Evolutionary conservation across 257 asterid species (phyloP), one percentile per base, ranked within the genome.

Genomic region (Forsythia viridissima): DNA sequence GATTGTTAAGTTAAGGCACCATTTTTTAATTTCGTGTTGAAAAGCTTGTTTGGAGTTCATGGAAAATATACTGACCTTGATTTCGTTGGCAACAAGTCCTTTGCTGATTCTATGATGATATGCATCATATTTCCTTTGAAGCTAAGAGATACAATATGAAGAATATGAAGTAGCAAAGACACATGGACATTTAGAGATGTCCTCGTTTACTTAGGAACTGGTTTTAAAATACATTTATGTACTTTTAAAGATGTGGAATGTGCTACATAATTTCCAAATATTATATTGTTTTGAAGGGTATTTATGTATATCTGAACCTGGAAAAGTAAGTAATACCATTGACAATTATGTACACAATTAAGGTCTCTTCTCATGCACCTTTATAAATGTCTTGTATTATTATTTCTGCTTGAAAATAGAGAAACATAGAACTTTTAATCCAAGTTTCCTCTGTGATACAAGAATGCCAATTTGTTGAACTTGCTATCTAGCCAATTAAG

Each of bases 161-260:
- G 15, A 63, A 63, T 63, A 63, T 21, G 70, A 24, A 63, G 24
- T 8, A 63, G n/a, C n/a, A 51, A 51, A 51, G n/a, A 63, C 6
- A 9, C 18, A 10, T 63, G 39, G 38, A 63, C 39, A 3, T 57
- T 57, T 3, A 63, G 13, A 21, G 70, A 63, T 57, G 66, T 18
- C 16, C 6, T 24, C 74, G 51, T 21, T 38, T 39, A 43, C 13
- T 73, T 68, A 75, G 24, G 34, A 30, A 30, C 34, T 30, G 34
- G 2, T 30, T 30, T 30, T 30, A 30, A 16, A 20, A 70, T 24
- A 24, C 18, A 71, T 70, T 7, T 30, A 59, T 34, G 79, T 24
- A 30, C 18, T 73, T 80, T 46, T 75, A 15, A 70, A 46, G 74
- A 57, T 20, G 6, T 69, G 73, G 3, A 34, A 70, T 55, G 59